Evolutionary conservation across 306 rosid species (phyloP).

Genomic region (Prunus dulcis): DNA sequence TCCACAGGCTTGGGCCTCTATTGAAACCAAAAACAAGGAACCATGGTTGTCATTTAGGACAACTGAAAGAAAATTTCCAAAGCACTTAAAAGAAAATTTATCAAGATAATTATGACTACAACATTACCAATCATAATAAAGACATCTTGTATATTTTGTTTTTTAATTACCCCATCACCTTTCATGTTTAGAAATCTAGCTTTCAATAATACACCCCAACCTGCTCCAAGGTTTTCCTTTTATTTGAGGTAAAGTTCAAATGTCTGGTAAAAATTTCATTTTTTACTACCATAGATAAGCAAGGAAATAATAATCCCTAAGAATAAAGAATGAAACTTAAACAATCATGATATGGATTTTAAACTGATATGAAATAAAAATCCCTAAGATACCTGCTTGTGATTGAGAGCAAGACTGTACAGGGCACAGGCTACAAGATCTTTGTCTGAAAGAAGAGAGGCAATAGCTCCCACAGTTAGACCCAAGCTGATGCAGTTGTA

Average conservation of each 20-base stretch:
- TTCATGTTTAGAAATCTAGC: background rate
- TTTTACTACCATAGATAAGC: background rate
- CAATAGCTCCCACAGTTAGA: constrained; percentile 71
- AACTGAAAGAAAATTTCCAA: background rate
- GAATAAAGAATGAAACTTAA: background rate
- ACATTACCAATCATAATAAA: background rate
- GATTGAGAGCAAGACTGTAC: constrained; percentile 73
- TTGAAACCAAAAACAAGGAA: background rate
- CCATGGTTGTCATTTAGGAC: background rate
- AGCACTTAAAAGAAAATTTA: background rate
- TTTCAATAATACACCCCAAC: background rate
- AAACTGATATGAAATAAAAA: background rate
- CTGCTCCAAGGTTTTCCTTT: background rate
- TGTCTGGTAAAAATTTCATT: background rate
- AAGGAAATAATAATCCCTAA: background rate
- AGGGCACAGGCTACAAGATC: constrained; percentile 63
- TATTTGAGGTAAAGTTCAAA: background rate
- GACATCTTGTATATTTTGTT: background rate
- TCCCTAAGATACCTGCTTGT: constrained; percentile 60
- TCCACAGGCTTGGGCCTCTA: background rate
- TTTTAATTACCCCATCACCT: background rate
- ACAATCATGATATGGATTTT: background rate
- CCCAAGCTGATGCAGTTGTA: constrained; percentile 91
- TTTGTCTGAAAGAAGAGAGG: constrained; percentile 59
- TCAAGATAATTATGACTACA: background rate